Conservation (phyloP, 768 basidiomycete genomes). For the Mycena latifolia region DNA sequence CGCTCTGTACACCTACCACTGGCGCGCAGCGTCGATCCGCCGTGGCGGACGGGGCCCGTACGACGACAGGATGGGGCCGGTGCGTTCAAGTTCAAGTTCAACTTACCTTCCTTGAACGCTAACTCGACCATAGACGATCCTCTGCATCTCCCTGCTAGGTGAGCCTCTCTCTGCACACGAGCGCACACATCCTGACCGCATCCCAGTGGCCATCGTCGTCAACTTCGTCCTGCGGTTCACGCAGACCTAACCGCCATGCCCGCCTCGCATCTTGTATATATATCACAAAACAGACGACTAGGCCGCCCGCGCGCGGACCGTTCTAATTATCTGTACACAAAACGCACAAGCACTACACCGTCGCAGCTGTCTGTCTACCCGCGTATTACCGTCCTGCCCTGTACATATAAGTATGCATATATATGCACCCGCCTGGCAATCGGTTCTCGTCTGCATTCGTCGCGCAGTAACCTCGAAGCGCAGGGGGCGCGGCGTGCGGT, state of each 20-base stretch:
- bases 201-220: conserved; percentile 81
- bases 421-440: background rate
- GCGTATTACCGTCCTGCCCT: background rate
- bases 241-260: conserved; percentile 5
- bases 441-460: background rate
- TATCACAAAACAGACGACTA: too few relatives aligned
- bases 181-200: conserved; percentile 10
- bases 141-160: conserved; percentile 88
- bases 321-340: background rate
- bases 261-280: background rate
- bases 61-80: conserved; percentile 95
- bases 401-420: background rate
- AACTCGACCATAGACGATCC: conserved; percentile 70
- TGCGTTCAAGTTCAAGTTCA: conserved; percentile 55
- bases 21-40: conserved; percentile 94
- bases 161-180: conserved; percentile 37
- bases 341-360: too few relatives aligned
- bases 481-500: too few relatives aligned
- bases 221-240: conserved; percentile 91
- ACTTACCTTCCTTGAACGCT: background rate
- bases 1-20: conserved; percentile 95
- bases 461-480: too few relatives aligned
- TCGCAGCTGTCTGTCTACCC: too few relatives aligned
- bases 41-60: conserved; percentile 94
- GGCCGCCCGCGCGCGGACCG: too few relatives aligned